Conservation (phyloP, 202 grass and related monocot genomes). For the Dendrocalamus latiflorus region DNA sequence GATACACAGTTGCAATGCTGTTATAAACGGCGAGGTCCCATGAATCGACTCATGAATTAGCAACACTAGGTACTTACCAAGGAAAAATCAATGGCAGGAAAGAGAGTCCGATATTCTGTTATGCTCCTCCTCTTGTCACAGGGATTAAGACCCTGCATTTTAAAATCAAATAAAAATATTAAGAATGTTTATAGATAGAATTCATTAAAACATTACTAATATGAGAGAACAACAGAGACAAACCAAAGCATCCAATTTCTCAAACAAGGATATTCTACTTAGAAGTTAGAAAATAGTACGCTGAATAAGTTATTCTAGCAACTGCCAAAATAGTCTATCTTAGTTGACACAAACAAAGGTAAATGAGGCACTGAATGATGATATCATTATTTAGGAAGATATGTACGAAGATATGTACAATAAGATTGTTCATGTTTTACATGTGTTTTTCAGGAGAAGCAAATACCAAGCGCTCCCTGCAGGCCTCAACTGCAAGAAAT, state of each 20-base stretch:
- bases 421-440: background rate
- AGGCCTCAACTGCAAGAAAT: constrained; percentile 73
- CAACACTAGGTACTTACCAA: constrained; percentile 48
- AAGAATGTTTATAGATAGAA: background rate
- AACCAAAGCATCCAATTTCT: background rate
- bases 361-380: background rate
- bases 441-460: background rate
- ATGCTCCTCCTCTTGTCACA: constrained; percentile 94
- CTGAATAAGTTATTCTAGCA: background rate
- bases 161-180: background rate
- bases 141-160: constrained; percentile 68
- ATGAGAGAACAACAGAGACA: background rate
- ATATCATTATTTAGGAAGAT: background rate
- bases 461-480: constrained; percentile 68
- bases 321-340: background rate
- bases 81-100: constrained; percentile 91
- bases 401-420: background rate
- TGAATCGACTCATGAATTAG: background rate
- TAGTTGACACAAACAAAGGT: background rate
- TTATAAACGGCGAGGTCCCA: background rate
- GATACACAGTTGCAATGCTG: background rate
- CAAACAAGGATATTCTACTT: background rate
- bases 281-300: background rate
- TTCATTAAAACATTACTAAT: background rate
- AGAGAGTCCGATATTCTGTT: constrained; percentile 61